These are phyloP conservation scores for Paraphoma chrysanthemicola DNA, from an alignment of 2,329 filamentous ascomycete genomes.

Conservation along the genomic window DNA sequence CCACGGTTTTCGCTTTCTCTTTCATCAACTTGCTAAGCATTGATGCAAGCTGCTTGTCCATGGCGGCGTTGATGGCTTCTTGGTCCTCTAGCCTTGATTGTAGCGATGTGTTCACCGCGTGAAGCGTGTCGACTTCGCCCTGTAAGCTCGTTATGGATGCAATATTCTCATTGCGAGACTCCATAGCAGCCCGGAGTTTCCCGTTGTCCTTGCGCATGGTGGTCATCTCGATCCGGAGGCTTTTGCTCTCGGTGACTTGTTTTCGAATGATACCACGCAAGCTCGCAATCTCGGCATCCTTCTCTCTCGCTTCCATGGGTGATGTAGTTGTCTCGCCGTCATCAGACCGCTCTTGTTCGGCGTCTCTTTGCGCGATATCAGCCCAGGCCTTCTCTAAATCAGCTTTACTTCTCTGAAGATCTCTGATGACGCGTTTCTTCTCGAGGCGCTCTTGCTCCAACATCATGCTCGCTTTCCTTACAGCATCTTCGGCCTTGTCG, in stretches of 20 bases:
- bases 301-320: slow-evolving; percentile 15
- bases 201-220: slow-evolving; percentile 26
- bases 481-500: slow-evolving; percentile 44
- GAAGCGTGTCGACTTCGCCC: slow-evolving; percentile 15
- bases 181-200: slow-evolving; percentile 9
- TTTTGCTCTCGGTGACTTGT: slow-evolving; percentile 33
- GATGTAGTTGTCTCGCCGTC: slow-evolving; percentile 17
- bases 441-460: slow-evolving; percentile 43
- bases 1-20: slow-evolving; percentile 36
- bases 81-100: slow-evolving; percentile 25
- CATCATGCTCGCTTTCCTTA: slow-evolving; percentile 40
- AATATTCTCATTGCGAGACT: slow-evolving; percentile 3
- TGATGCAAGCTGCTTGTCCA: slow-evolving; percentile 42
- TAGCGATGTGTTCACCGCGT: slow-evolving; percentile 26
- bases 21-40: slow-evolving; percentile 39
- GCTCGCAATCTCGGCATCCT: slow-evolving; percentile 34
- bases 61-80: slow-evolving; percentile 37
- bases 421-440: slow-evolving; percentile 34
- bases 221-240: slow-evolving; percentile 26
- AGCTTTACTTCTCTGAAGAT: slow-evolving; percentile 30
- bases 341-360: slow-evolving; percentile 17
- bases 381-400: slow-evolving; percentile 30
- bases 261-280: slow-evolving; percentile 35
- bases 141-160: slow-evolving; percentile 11
- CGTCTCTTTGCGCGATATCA: slow-evolving; percentile 12